Percentiles rank a stretch among this genome's conserved stretches.
These are phyloP conservation scores for Eleusine coracana DNA, from an alignment of 176 grass and related monocot species.

Conservation along the genomic window DNA sequence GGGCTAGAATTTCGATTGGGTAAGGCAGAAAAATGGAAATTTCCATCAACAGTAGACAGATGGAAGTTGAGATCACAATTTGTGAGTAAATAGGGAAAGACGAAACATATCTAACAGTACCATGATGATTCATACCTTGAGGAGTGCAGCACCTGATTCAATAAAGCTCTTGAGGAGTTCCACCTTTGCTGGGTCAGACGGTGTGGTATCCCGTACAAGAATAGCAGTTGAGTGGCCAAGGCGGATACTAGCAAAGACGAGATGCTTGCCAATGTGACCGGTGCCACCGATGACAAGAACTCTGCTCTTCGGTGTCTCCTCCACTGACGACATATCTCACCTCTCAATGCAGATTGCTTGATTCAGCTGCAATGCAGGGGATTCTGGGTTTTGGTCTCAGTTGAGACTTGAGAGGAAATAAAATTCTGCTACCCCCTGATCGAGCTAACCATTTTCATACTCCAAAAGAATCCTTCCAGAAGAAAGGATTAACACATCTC, in stretches of 20 bases:
- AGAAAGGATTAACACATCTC: constrained; percentile 18
- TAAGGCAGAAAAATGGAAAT: background rate
- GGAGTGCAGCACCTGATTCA: background rate
- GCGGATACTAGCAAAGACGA: constrained; percentile 40
- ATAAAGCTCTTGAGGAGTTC: constrained; percentile 32
- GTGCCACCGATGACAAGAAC: constrained; percentile 58
- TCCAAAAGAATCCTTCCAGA: background rate
- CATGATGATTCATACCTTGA: constrained; percentile 23
- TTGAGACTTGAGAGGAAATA: background rate
- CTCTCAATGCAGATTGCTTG: background rate
- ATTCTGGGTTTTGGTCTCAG: background rate
- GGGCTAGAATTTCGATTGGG: background rate
- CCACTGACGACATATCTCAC: background rate
- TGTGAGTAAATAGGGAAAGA: background rate
- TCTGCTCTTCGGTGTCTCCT: constrained; percentile 43
- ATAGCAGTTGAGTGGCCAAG: constrained; percentile 46
- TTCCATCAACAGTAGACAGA: background rate
- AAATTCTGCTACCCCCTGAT: background rate
- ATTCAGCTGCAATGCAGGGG: background rate
- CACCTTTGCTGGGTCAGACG: constrained; percentile 42
- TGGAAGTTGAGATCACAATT: background rate
- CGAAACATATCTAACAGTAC: background rate
- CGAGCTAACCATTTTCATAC: constrained; percentile 2
- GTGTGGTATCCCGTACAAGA: constrained; percentile 41
- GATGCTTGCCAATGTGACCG: constrained; percentile 51